Evolutionary conservation across 2,329 filamentous ascomycete genomes (phyloP).

Genomic region (Penicillium fuscoglaucum): DNA sequence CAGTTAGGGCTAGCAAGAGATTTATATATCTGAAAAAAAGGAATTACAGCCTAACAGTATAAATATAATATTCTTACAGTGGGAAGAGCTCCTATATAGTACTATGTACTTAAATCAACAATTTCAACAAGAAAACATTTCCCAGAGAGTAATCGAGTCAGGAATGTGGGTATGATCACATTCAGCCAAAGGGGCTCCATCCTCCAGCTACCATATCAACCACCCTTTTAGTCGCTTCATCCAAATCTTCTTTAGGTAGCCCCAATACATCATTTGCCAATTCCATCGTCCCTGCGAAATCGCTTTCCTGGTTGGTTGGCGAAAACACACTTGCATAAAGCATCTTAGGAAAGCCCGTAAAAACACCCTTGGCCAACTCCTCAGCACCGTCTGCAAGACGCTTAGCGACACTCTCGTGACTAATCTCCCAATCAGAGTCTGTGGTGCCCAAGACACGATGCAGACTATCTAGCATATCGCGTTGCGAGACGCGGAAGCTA

Average conservation of each 20-base stretch:
- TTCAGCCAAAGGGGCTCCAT: conserved; percentile 15
- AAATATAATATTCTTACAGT: too few relatives aligned
- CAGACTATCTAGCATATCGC: conserved; percentile 62
- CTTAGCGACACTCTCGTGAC: conserved; percentile 11
- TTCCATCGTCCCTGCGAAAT: conserved; percentile 10
- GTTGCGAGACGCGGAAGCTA: conserved; percentile 60
- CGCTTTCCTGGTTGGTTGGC: background rate
- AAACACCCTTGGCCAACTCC: conserved; percentile 4
- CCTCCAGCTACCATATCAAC: conserved; percentile 17
- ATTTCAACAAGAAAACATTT: background rate
- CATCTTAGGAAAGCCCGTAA: conserved; percentile 12
- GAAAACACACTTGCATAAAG: conserved; percentile 14
- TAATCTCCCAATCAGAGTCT: conserved; percentile 57
- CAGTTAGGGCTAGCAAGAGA: too few relatives aligned
- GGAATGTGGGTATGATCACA: background rate
- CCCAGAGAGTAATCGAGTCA: too few relatives aligned
- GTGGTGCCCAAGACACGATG: conserved; percentile 57
- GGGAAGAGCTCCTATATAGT: too few relatives aligned
- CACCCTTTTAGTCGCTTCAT: conserved; percentile 18
- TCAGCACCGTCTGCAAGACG: conserved; percentile 13
- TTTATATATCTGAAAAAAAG: too few relatives aligned
- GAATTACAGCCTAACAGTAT: too few relatives aligned
- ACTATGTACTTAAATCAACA: background rate
- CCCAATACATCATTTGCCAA: conserved; percentile 11
- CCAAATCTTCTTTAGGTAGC: conserved; percentile 15